These are phyloP conservation scores for Fraxinus angustifolia DNA, from an alignment of 305 asterid species.

Conservation along the genomic window DNA sequence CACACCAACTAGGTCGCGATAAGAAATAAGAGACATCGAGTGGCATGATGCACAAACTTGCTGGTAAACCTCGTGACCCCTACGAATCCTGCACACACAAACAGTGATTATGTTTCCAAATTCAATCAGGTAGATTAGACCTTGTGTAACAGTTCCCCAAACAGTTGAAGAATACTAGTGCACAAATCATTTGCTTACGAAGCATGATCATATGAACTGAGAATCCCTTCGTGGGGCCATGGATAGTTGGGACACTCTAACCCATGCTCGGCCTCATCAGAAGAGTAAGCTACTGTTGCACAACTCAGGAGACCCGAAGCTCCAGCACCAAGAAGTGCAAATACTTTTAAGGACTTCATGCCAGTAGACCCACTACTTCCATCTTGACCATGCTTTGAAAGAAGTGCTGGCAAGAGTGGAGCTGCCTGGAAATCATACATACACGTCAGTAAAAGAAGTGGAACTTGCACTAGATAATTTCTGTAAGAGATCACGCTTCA, in stretches of 20 bases:
- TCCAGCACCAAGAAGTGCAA: slow-evolving; percentile 67
- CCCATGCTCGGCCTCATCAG: slow-evolving; percentile 92
- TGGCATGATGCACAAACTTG: slow-evolving; percentile 91
- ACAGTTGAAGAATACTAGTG: not conserved
- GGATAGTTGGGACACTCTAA: slow-evolving; percentile 69
- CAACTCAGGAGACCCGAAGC: slow-evolving; percentile 61
- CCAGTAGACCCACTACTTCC: slow-evolving; percentile 41
- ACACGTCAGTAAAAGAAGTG: not conserved
- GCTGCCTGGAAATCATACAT: slow-evolving; percentile 41
- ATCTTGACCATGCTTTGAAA: slow-evolving; percentile 45
- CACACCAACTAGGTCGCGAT: slow-evolving; percentile 86
- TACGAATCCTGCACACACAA: slow-evolving; percentile 58
- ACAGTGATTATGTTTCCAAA: not conserved
- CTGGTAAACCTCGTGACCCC: slow-evolving; percentile 81
- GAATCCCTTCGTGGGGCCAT: slow-evolving; percentile 86
- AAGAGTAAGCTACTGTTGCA: slow-evolving; percentile 53
- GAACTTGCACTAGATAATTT: slow-evolving; percentile 2
- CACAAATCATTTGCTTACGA: slow-evolving; percentile 52
- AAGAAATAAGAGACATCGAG: slow-evolving; percentile 73
- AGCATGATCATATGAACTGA: slow-evolving; percentile 79
- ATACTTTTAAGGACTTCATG: slow-evolving; percentile 41
- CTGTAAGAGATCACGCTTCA: not conserved
- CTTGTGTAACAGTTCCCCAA: not conserved
- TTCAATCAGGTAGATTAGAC: not conserved
- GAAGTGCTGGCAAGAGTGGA: slow-evolving; percentile 38